Percentiles rank a stretch among this genome's conserved stretches.
These are phyloP conservation scores for Psilocybe azurescens DNA, from an alignment of 768 basidiomycete species.

Conservation along the genomic window DNA sequence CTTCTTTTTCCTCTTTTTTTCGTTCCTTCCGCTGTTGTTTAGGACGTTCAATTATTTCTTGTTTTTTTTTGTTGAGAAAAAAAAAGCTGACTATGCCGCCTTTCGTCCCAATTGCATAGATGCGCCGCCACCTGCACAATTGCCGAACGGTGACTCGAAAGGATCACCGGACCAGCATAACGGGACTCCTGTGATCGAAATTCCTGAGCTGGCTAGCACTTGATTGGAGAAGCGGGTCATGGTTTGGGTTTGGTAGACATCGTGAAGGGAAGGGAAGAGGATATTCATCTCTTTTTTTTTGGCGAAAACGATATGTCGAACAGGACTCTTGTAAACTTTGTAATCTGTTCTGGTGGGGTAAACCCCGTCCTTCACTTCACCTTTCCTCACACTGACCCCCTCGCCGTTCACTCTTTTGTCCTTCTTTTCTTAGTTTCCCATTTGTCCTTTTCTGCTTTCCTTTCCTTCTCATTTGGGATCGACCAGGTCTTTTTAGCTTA, in stretches of 20 bases:
- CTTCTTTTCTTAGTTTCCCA: neutral
- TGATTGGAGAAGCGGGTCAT: neutral
- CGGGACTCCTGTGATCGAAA: constrained; percentile 22
- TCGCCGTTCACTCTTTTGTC: no score
- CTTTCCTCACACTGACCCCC: no score
- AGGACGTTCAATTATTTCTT: no score
- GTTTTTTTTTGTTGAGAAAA: no score
- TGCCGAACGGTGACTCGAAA: constrained; percentile 27
- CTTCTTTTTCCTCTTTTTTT: neutral
- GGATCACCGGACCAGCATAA: constrained; percentile 15
- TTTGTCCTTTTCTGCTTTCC: neutral
- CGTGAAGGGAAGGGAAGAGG: neutral
- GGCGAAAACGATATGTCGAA: neutral
- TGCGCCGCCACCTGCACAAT: constrained; percentile 14
- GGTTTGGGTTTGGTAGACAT: neutral
- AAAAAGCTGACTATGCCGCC: neutral
- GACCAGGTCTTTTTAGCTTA: neutral
- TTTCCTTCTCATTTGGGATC: neutral
- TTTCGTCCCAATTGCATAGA: neutral
- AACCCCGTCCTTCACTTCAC: no score
- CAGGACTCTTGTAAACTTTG: constrained; percentile 7
- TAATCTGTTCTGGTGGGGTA: constrained; percentile 1
- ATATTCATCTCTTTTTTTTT: neutral
- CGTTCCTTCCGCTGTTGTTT: neutral
- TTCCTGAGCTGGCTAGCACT: constrained; percentile 21